Conservation (phyloP, 1,139 yeast genomes). For the Sugiyamaella paludigena region DNA sequence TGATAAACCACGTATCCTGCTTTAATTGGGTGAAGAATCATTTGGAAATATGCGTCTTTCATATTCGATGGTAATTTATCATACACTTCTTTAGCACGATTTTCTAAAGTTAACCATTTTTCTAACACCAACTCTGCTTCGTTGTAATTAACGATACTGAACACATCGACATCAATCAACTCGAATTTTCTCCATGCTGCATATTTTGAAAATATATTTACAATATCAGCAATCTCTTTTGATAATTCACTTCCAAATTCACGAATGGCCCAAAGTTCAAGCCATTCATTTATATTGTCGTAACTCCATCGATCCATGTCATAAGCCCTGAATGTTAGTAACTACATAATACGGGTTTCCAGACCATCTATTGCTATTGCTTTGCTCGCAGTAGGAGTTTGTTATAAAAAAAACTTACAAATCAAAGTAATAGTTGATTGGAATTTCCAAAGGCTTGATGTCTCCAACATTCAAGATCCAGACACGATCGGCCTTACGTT, state of each 20-base stretch:
- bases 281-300: constrained; percentile 20
- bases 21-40: constrained; percentile 22
- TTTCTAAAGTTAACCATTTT: constrained; percentile 17
- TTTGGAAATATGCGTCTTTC: constrained; percentile 18
- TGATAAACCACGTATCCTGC: constrained; percentile 21
- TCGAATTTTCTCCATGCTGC: constrained; percentile 26
- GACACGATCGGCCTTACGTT: constrained; percentile 19
- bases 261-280: constrained; percentile 19
- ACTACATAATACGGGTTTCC: no score
- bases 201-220: constrained; percentile 15
- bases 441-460: constrained; percentile 24
- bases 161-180: constrained; percentile 18
- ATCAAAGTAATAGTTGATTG: constrained; percentile 22
- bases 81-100: constrained; percentile 16
- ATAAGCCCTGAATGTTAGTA: no score
- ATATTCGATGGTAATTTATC: constrained; percentile 10
- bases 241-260: constrained; percentile 19
- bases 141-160: constrained; percentile 20
- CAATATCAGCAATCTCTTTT: constrained; percentile 21
- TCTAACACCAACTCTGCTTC: constrained; percentile 22
- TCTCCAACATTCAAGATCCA: constrained; percentile 29
- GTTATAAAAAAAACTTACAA: no score
- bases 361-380: no score
- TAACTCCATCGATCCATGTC: constrained; percentile 21
- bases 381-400: no score